A percentile compares a stretch with the other conserved stretches of the same genome.
These are phyloP conservation scores for Chlamydomonas eustigma DNA, from an alignment of 139 green algal species.

Conservation along the genomic window DNA sequence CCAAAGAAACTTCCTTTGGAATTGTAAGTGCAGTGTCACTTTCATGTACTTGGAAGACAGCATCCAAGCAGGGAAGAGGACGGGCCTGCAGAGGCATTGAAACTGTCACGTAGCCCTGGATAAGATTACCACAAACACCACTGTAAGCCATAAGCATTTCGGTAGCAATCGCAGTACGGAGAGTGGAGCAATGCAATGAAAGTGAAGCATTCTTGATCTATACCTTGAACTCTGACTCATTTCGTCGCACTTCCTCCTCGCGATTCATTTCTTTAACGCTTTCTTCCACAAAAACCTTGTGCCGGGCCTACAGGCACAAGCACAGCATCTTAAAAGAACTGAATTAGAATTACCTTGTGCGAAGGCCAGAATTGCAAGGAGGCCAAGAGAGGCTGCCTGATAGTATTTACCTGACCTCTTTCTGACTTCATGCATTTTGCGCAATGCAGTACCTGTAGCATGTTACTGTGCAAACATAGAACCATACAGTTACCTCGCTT, in stretches of 20 bases:
- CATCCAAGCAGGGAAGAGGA: constrained; percentile 24
- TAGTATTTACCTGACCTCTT: too few species aligned
- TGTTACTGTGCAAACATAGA: too few species aligned
- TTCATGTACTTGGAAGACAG: constrained; percentile 26
- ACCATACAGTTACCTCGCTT: constrained; percentile 38
- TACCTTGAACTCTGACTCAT: constrained; percentile 58
- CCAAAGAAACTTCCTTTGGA: constrained; percentile 29
- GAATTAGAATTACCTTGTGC: not conserved
- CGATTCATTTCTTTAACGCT: constrained; percentile 17
- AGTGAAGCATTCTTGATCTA: not conserved
- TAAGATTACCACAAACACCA: too few species aligned
- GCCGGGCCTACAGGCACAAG: constrained; percentile 16
- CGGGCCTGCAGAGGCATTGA: constrained; percentile 32
- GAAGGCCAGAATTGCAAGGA: too few species aligned
- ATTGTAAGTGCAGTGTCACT: constrained; percentile 34
- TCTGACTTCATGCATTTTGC: too few species aligned
- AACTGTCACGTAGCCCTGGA: too few species aligned
- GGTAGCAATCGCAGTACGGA: not conserved
- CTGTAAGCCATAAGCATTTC: too few species aligned
- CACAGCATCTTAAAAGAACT: not conserved
- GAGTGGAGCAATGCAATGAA: not conserved
- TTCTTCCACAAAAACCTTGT: constrained; percentile 26
- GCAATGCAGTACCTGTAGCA: too few species aligned
- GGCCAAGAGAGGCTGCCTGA: too few species aligned
- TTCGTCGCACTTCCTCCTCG: constrained; percentile 38